phyloP scores from a whole-genome alignment of 495 filamentous ascomycete genomes.

The Aspergillus egyptiacus region DNA sequence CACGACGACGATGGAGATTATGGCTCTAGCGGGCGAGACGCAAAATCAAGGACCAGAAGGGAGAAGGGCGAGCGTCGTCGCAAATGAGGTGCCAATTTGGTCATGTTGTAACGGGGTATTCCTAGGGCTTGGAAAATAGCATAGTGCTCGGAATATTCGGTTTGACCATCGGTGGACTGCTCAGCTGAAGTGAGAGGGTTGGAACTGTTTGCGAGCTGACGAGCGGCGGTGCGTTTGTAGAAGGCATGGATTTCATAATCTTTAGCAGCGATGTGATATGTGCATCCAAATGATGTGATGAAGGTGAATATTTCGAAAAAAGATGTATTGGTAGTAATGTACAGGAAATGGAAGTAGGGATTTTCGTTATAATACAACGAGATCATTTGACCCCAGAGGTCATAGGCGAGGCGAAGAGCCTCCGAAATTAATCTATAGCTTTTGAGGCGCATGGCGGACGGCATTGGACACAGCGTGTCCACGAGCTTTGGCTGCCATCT shows the following conservation, averaged over 20 bases:
- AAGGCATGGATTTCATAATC: no score
- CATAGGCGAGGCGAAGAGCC: no score
- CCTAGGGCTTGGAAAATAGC: no score
- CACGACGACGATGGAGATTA: neutral
- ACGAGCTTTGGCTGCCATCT: conserved; percentile 38
- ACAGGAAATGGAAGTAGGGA: conserved; percentile 19
- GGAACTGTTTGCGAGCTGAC: no score
- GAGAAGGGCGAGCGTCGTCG: neutral
- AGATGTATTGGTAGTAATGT: conserved; percentile 10
- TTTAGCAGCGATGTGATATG: no score
- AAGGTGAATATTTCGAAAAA: neutral
- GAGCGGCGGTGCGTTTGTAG: no score
- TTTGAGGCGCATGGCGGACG: conserved; percentile 25
- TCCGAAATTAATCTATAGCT: conserved; percentile 17
- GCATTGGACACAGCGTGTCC: conserved; percentile 24
- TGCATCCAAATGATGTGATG: neutral
- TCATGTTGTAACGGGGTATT: no score
- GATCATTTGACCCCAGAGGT: neutral
- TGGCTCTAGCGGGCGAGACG: neutral
- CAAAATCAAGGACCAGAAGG: neutral
- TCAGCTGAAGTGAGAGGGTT: no score
- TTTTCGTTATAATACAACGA: conserved; percentile 6
- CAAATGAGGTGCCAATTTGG: no score
- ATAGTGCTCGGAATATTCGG: no score
- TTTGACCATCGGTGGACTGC: no score